Percentiles rank a stretch among this genome's conserved stretches.
These are phyloP conservation scores for Dryas octopetala DNA, from an alignment of 306 rosid species.

Conservation along the genomic window DNA sequence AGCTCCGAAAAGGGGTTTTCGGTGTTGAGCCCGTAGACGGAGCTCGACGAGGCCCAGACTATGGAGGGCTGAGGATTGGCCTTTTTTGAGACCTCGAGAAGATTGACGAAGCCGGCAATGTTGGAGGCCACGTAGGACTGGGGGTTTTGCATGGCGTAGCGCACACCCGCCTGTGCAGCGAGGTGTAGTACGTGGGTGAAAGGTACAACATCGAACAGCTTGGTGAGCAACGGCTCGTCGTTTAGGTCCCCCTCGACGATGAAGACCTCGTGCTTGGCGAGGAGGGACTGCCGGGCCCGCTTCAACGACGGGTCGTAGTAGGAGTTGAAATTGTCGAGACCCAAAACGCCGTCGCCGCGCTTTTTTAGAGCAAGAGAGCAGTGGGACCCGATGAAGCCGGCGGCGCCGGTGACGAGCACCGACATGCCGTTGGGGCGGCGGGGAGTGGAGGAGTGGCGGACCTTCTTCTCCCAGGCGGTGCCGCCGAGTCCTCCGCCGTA, in stretches of 20 bases:
- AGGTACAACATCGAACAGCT: constrained; percentile 85
- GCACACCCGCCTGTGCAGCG: constrained; percentile 93
- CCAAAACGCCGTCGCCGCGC: constrained; percentile 89
- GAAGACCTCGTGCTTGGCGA: constrained; percentile 55
- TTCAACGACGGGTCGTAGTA: constrained; percentile 88
- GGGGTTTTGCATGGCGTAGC: constrained; percentile 93
- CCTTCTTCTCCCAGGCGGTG: constrained; percentile 78
- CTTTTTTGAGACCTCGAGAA: constrained; percentile 61
- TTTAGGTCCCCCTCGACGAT: constrained; percentile 75
- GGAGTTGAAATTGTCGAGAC: constrained; percentile 77
- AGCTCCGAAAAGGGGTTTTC: constrained; percentile 73
- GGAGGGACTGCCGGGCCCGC: constrained; percentile 56
- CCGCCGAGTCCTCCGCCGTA: constrained; percentile 54
- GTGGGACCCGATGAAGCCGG: constrained; percentile 78
- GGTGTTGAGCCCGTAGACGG: constrained; percentile 80
- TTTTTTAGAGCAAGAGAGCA: constrained; percentile 75
- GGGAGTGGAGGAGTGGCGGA: constrained; percentile 72
- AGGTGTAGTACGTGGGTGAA: constrained; percentile 85
- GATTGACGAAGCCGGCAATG: constrained; percentile 88
- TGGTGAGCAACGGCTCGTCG: constrained; percentile 58
- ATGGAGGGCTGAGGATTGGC: constrained; percentile 85
- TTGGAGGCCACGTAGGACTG: constrained; percentile 74
- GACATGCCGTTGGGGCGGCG: constrained; percentile 70
- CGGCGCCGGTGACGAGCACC: constrained; percentile 83
- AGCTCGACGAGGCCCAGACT: constrained; percentile 88